These are phyloP conservation scores for Sporothrix brunneoviolacea DNA, from an alignment of 2,329 filamentous ascomycete species.

Conservation along the genomic window DNA sequence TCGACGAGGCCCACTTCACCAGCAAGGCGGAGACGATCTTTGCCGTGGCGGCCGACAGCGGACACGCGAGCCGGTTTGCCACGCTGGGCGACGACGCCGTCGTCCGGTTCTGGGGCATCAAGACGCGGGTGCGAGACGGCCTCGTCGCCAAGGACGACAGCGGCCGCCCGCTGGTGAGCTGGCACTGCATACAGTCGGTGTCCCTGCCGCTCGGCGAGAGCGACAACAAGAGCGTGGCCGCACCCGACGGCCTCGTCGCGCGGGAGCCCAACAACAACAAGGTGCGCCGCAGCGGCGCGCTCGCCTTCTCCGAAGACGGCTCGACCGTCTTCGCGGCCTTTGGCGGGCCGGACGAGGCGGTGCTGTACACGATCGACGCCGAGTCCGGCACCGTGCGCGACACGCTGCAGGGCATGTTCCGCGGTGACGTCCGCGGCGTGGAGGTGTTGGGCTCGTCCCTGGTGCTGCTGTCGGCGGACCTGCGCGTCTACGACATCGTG, in stretches of 20 bases:
- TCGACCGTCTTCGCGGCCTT: slow-evolving; percentile 70
- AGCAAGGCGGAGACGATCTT: slow-evolving; percentile 55
- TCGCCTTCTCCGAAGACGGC: slow-evolving; percentile 78
- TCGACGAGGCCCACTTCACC: slow-evolving; percentile 73
- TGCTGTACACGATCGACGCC: slow-evolving; percentile 71
- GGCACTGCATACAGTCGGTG: slow-evolving; percentile 61
- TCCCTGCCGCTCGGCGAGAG: slow-evolving; percentile 28
- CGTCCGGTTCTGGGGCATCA: slow-evolving; percentile 76
- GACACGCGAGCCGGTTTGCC: slow-evolving; percentile 64
- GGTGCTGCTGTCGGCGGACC: slow-evolving; percentile 64
- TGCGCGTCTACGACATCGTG: slow-evolving; percentile 80
- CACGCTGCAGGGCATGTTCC: slow-evolving; percentile 61
- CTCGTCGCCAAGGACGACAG: slow-evolving; percentile 51
- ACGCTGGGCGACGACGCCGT: slow-evolving; percentile 76
- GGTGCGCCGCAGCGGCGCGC: slow-evolving; percentile 46
- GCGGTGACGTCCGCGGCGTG: slow-evolving; percentile 58
- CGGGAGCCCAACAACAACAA: slow-evolving; percentile 22
- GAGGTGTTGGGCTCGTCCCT: slow-evolving; percentile 67
- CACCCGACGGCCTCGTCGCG: neutral
- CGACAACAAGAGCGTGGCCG: neutral
- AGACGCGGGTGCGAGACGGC: slow-evolving; percentile 61
- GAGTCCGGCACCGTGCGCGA: slow-evolving; percentile 59
- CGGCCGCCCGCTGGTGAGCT: slow-evolving; percentile 59
- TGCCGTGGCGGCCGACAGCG: slow-evolving; percentile 61
- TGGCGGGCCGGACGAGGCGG: slow-evolving; percentile 47